Conservation (phyloP, 257 asterid genomes). For the Schizonepeta tenuifolia region DNA sequence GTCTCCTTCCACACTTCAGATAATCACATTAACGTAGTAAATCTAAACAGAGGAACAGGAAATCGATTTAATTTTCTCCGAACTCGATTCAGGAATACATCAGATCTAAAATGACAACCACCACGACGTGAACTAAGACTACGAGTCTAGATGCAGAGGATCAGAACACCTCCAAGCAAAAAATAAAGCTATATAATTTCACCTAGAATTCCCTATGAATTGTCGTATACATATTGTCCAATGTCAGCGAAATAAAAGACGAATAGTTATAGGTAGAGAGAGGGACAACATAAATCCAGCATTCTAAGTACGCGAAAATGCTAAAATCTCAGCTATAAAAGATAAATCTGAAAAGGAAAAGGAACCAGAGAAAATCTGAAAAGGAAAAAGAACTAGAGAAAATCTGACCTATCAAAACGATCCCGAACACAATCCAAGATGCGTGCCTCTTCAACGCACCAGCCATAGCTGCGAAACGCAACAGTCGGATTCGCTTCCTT, state of each 20-base stretch:
- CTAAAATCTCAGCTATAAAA: constrained; percentile 20
- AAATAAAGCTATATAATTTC: neutral
- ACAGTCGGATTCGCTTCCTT: neutral
- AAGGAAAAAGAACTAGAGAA: neutral
- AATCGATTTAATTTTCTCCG: neutral
- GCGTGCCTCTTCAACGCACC: constrained; percentile 57
- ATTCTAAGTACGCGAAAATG: neutral
- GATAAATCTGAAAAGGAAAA: neutral
- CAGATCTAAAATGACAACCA: constrained; percentile 32
- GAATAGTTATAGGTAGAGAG: neutral
- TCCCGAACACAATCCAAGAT: constrained; percentile 49
- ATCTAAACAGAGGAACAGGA: neutral
- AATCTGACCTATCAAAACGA: constrained; percentile 68
- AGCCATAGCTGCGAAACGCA: constrained; percentile 60
- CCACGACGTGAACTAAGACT: constrained; percentile 6
- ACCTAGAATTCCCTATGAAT: neutral
- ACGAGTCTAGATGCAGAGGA: neutral
- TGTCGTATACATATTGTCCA: constrained; percentile 1
- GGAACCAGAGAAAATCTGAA: constrained; percentile 36
- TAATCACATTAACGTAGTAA: neutral
- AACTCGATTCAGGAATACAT: neutral
- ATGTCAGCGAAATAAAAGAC: neutral
- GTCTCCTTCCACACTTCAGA: neutral
- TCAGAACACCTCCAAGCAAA: neutral
- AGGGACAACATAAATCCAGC: neutral